Evolutionary conservation across 805 yeast genomes (phyloP), one percentile per base, ranked within the genome.

Genomic region (Pichia eremophila): DNA sequence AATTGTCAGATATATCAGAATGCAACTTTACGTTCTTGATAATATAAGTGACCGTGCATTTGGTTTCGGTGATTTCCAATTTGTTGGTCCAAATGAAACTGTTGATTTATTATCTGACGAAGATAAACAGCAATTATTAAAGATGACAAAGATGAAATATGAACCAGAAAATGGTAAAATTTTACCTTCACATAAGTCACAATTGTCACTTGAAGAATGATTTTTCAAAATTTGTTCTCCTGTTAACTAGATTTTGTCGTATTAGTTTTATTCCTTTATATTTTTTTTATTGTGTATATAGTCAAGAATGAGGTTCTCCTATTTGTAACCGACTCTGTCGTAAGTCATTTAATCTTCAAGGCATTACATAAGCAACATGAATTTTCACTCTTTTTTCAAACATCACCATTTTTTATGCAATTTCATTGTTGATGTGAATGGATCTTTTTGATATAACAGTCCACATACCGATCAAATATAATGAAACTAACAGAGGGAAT

Each of bases 1-100:
- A 14, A 72, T 85, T 55, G 86, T 90, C n/a, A 86, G 87, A 53
- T 93, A 91, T 61, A 83, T 88, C 28, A 81, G 97, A 63, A 83
- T 86, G 56, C 96, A 93, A 62, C 69, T 93, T 44, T 93, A 90
- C 61, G 91, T 93, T 15, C 70, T 93, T 59, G 84, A 84, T 61
- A 81, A 82, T 62, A 78, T 88, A 73, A 77, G 88, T 32, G 99
- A 93, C 64, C 75, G 95, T 56, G 96, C 91, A 55, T 91, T 93
- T 70, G 96, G 95, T 1, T 79, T 85, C 55, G 99, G 99, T 32
- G 79, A 81, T 57, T 89, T 90, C 65, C 74, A 73, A 47, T 93
- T 93, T 67, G 84, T 87, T 38, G 79, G 90, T 11, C 95, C 96
- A 12, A 78, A 83, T 62, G 80, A 81, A 61, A 75, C 82, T 5